These are phyloP conservation scores for Phytophthora foliorum DNA, from an alignment of 352 stramenopile genomes.

Conservation along the genomic window DNA sequence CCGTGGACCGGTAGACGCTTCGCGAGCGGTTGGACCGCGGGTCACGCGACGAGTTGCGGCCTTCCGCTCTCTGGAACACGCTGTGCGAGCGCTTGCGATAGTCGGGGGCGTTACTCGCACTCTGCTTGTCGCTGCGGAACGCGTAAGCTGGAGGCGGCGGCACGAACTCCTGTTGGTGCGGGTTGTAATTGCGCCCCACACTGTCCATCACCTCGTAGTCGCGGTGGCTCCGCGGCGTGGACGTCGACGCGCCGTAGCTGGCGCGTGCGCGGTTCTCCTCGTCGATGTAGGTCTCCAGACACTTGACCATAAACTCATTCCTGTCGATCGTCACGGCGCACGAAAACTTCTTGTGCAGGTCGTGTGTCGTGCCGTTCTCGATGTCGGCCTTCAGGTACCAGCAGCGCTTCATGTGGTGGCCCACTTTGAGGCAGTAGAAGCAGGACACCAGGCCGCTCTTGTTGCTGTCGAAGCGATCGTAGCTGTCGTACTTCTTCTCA, in stretches of 20 bases:
- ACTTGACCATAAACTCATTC: constrained; percentile 47
- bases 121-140: constrained; percentile 24
- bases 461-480: constrained; percentile 15
- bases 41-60: constrained; percentile 20
- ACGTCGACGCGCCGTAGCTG: constrained; percentile 8
- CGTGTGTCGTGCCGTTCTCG: constrained; percentile 45
- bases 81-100: constrained; percentile 44
- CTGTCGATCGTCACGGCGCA: constrained; percentile 45
- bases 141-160: constrained; percentile 12
- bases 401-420: constrained; percentile 47
- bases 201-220: constrained; percentile 25
- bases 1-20: constrained; percentile 38
- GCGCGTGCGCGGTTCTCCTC: constrained; percentile 39
- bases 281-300: constrained; percentile 48
- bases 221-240: constrained; percentile 16
- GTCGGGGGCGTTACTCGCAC: constrained; percentile 3
- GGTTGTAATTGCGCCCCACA: constrained; percentile 12
- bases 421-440: constrained; percentile 58
- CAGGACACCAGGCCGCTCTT: constrained; percentile 34
- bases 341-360: constrained; percentile 46
- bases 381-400: constrained; percentile 58
- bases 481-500: constrained; percentile 31
- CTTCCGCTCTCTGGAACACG: constrained; percentile 31
- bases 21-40: constrained; percentile 40
- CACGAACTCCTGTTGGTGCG: constrained; percentile 12